phyloP scores from a whole-genome alignment of 2,329 filamentous ascomycete genomes.

The Phialocephala sp. region DNA sequence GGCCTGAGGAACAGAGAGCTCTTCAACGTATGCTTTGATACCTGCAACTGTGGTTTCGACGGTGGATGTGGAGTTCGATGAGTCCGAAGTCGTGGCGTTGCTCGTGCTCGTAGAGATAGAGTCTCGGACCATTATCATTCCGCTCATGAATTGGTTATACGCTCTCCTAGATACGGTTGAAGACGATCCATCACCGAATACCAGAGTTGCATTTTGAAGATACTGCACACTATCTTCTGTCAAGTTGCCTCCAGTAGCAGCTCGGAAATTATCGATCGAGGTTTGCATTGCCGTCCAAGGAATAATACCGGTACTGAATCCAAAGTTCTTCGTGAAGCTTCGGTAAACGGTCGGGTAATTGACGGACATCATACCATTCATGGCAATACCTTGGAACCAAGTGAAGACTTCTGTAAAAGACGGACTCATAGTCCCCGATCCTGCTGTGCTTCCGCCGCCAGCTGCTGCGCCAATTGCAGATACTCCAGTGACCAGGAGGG shows the following conservation, averaged over 20 bases:
- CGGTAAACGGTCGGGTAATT: slow-evolving; percentile 86
- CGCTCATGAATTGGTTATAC: slow-evolving; percentile 49
- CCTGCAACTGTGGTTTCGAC: slow-evolving; percentile 67
- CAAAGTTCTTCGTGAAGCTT: slow-evolving; percentile 92
- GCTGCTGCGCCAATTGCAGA: slow-evolving; percentile 70
- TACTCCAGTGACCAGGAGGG: slow-evolving; percentile 74
- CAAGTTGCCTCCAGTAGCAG: slow-evolving; percentile 82
- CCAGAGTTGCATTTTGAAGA: slow-evolving; percentile 76
- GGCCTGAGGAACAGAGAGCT: slow-evolving; percentile 81
- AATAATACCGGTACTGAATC: slow-evolving; percentile 84
- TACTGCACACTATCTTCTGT: slow-evolving; percentile 78
- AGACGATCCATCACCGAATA: slow-evolving; percentile 65
- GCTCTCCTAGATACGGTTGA: slow-evolving; percentile 61
- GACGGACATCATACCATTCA: slow-evolving; percentile 96
- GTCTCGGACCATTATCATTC: slow-evolving; percentile 59
- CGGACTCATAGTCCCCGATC: slow-evolving; percentile 73
- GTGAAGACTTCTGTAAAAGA: slow-evolving; percentile 84
- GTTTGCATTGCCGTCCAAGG: slow-evolving; percentile 81
- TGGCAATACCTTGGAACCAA: slow-evolving; percentile 92
- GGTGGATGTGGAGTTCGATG: slow-evolving; percentile 36
- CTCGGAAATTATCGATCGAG: slow-evolving; percentile 84
- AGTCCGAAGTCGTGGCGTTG: slow-evolving; percentile 38
- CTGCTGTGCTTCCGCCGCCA: slow-evolving; percentile 55
- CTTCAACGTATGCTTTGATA: slow-evolving; percentile 82
- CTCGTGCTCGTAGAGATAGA: slow-evolving; percentile 55